Percentiles rank a stretch among this genome's conserved stretches.
phyloP scores from a whole-genome alignment of 805 yeast genomes.

The Helenozyma rhizophorensis region DNA sequence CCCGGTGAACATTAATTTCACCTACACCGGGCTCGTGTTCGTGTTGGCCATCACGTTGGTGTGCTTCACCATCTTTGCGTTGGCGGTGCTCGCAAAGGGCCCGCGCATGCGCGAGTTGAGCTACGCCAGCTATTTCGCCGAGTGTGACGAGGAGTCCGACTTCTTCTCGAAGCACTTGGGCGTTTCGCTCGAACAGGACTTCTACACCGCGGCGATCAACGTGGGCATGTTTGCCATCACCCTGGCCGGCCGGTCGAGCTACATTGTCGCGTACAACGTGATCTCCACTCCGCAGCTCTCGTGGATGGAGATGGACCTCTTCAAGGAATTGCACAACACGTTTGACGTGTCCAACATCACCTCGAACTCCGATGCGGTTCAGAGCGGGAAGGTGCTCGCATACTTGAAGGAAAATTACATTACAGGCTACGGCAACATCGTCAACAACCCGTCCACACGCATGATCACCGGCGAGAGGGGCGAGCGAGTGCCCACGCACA shows the following conservation, averaged over 20 bases:
- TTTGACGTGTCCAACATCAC: slow-evolving; percentile 1
- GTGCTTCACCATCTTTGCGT: slow-evolving; percentile 49
- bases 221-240: slow-evolving; percentile 60
- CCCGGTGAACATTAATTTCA: slow-evolving; percentile 53
- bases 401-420: slow-evolving; percentile 9
- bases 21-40: slow-evolving; percentile 64
- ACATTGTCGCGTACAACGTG: slow-evolving; percentile 52
- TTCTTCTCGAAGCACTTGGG: slow-evolving; percentile 25
- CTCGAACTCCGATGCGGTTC: background rate
- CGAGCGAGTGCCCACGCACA: slow-evolving; percentile 3
- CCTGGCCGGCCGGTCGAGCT: slow-evolving; percentile 65
- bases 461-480: slow-evolving; percentile 18
- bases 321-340: slow-evolving; percentile 2
- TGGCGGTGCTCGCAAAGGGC: slow-evolving; percentile 60
- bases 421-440: slow-evolving; percentile 29
- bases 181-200: slow-evolving; percentile 53
- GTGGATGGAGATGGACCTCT: slow-evolving; percentile 35
- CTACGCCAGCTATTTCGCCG: slow-evolving; percentile 29
- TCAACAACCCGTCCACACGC: slow-evolving; percentile 23
- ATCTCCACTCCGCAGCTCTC: slow-evolving; percentile 48
- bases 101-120: slow-evolving; percentile 30
- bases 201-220: slow-evolving; percentile 56
- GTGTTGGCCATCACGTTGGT: slow-evolving; percentile 46
- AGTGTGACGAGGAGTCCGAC: slow-evolving; percentile 21
- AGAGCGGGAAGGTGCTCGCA: slow-evolving; percentile 4